A percentile compares a stretch with the other conserved stretches of the same genome.
phyloP scores from a whole-genome alignment of 495 filamentous ascomycete species.

The Alectoria sarmentosa region DNA sequence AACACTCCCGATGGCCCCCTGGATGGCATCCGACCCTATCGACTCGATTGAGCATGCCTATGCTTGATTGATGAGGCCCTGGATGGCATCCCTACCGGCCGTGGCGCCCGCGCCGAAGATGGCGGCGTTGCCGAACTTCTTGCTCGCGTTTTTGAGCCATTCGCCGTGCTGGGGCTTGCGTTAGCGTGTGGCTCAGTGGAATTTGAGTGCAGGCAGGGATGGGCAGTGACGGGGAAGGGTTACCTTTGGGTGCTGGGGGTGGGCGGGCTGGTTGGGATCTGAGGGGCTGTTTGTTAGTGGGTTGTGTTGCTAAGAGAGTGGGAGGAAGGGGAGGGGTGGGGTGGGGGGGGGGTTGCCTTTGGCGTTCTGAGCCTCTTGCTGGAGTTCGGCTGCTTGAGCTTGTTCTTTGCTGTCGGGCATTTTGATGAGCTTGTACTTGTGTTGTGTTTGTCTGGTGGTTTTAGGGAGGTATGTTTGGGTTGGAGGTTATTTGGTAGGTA shows the following conservation, averaged over 20 bases:
- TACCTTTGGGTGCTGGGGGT: slow-evolving; percentile 9
- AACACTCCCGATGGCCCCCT: background rate
- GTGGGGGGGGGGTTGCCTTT: background rate
- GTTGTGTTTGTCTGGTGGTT: background rate
- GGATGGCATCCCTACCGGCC: slow-evolving; percentile 1
- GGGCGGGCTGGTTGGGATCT: slow-evolving; percentile 13
- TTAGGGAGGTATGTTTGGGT: no score
- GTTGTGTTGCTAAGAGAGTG: background rate
- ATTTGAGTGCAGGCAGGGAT: background rate
- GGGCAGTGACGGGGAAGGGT: background rate
- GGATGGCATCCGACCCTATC: background rate
- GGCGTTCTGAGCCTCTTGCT: slow-evolving; percentile 12
- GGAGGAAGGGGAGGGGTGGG: background rate
- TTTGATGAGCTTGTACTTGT: background rate
- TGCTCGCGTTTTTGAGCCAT: slow-evolving; percentile 6
- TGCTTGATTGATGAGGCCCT: background rate
- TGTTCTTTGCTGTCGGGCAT: slow-evolving; percentile 12
- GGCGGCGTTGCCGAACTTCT: slow-evolving; percentile 17
- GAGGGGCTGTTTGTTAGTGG: background rate
- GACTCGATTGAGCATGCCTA: no score
- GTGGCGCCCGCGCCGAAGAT: slow-evolving; percentile 14
- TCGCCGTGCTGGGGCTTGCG: background rate
- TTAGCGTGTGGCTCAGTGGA: background rate
- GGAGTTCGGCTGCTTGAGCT: slow-evolving; percentile 3
- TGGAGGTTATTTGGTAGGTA: no score